These are phyloP conservation scores for Solanum chacoense DNA, from an alignment of 305 asterid species.

Conservation along the genomic window DNA sequence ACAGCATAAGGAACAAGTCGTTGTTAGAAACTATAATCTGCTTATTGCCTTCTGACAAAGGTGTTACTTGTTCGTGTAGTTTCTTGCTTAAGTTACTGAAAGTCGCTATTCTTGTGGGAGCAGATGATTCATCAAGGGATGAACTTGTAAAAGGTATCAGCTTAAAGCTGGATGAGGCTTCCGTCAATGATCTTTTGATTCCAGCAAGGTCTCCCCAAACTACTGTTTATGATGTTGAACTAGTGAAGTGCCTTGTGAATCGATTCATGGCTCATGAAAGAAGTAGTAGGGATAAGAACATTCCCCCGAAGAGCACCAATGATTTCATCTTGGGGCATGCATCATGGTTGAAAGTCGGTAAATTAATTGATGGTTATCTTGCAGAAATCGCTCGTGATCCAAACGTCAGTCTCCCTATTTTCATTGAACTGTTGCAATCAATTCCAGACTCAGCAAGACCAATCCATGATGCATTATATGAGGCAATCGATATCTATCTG, in stretches of 20 bases:
- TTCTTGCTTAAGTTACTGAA: slow-evolving; percentile 73
- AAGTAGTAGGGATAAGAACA: slow-evolving; percentile 7
- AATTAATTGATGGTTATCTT: slow-evolving; percentile 61
- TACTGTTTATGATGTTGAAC: slow-evolving; percentile 57
- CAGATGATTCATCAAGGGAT: slow-evolving; percentile 50
- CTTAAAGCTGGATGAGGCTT: slow-evolving; percentile 72
- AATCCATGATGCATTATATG: slow-evolving; percentile 61
- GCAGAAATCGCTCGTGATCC: slow-evolving; percentile 59
- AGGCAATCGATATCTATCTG: slow-evolving; percentile 62
- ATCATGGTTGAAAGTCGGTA: slow-evolving; percentile 61
- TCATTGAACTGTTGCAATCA: slow-evolving; percentile 44
- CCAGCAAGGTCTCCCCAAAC: slow-evolving; percentile 60
- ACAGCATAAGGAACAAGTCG: slow-evolving; percentile 45
- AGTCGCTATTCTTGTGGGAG: slow-evolving; percentile 63
- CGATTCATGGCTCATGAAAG: slow-evolving; percentile 37
- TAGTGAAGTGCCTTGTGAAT: slow-evolving; percentile 48
- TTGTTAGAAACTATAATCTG: slow-evolving; percentile 74
- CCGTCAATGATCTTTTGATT: slow-evolving; percentile 52
- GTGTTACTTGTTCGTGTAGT: slow-evolving; percentile 48
- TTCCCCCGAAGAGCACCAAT: slow-evolving; percentile 3
- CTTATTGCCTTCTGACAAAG: slow-evolving; percentile 64
- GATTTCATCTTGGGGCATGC: slow-evolving; percentile 58
- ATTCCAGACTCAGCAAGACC: slow-evolving; percentile 73
- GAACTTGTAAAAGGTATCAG: slow-evolving; percentile 44
- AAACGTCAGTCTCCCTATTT: slow-evolving; percentile 35